Conservation (phyloP, 164 flowering plant species). For the Umbellularia californica region DNA sequence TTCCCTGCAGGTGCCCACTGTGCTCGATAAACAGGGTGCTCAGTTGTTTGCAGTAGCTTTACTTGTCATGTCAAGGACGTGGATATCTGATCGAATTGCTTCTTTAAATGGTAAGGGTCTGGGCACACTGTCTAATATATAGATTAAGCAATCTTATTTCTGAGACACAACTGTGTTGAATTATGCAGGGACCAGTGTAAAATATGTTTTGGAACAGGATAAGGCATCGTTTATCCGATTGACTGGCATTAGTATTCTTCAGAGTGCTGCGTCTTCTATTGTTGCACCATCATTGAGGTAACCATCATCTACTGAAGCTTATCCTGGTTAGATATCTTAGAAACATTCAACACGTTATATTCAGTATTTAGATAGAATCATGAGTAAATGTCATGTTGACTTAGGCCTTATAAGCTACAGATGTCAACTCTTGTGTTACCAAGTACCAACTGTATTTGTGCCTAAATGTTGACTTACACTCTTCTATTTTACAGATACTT, state of each 20-base stretch:
- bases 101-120: conserved; percentile 75
- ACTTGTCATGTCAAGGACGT: conserved; percentile 89
- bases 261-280: conserved; percentile 92
- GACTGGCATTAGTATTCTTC: conserved; percentile 83
- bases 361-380: no score
- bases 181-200: conserved; percentile 84
- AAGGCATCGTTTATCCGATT: conserved; percentile 79
- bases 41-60: conserved; percentile 85
- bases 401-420: background rate
- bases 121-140: background rate
- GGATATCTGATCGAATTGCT: conserved; percentile 98
- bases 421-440: background rate
- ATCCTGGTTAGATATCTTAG: background rate
- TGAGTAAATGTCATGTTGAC: background rate
- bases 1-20: conserved; percentile 68
- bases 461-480: background rate
- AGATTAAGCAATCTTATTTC: background rate
- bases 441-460: background rate
- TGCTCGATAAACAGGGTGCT: conserved; percentile 92
- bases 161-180: conserved; percentile 2
- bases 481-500: conserved; percentile 53
- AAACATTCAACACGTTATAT: background rate
- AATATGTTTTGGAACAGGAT: conserved; percentile 94
- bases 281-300: conserved; percentile 96
- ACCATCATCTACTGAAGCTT: background rate